Base-by-base conservation (phyloP, 306 rosid species). In the Vachellia pachyceras region DNA sequence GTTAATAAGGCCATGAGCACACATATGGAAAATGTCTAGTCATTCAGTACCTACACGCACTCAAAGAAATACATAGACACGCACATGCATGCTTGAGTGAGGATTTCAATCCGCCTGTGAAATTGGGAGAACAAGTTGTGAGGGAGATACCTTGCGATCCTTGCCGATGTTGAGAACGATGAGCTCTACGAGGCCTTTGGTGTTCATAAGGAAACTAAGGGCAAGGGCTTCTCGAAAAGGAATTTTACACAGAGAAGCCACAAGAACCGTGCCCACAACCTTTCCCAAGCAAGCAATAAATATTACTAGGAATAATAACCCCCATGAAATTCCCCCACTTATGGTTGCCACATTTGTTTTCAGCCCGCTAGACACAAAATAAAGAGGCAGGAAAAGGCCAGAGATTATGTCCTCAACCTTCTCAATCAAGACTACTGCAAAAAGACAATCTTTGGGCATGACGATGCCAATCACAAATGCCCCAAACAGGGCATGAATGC, bases 91-190 rank as follows among this genome's bases (percentile, higher is more conserved):
- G 25, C 14, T 45, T 45, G 49, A 45, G 14, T 45, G 49, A 29
- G 33, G 33, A 45, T 10, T 45, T 45, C 49, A 29, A 2, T 29
- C 33, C 33, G 2, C 33, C 33, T 42, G 12, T 42, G 11, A 42
- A 9, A 42, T 11, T 42, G 45, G 52, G 61, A 18, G 5, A 54
- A 54, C n/a, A 23, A 23, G 35, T 9, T 58, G 5, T 65, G 23
- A 65, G 44, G 5, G 20, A 36, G 15, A 37, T 2, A 44, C 97
- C 94, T 88, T 92, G 79, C 94, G 76, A 35, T 92, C 97, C 84
- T 86, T 92, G 84, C 97, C 97, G 54, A 92, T 92, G 80, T 90
- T 90, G 83, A 92, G 97, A 82, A 92, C 94, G 42, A 92, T 92
- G 72, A 92, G 97, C 80, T 92, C 97, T 3, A 92, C 94, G 82